Conservation (phyloP, 106 monocot species). For the Phalaenopsis aphrodite region DNA sequence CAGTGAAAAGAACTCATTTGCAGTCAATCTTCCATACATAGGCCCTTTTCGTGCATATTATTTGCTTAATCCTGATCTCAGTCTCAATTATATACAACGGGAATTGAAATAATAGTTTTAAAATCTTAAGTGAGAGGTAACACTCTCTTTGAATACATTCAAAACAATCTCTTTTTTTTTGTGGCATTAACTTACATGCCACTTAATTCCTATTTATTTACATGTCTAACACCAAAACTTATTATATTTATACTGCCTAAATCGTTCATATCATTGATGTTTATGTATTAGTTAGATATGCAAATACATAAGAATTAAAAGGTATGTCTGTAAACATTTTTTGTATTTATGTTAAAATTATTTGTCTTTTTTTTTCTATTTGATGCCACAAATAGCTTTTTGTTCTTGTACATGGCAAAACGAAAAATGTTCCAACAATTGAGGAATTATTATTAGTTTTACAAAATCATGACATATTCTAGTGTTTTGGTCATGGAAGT, state of each 20-base stretch:
- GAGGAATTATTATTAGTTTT: conserved; percentile 61
- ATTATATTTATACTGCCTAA: no score
- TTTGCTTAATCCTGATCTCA: conserved; percentile 72
- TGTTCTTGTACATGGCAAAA: conserved; percentile 48
- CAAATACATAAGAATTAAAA: no score
- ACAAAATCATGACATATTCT: conserved; percentile 72
- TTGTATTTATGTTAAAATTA: no score
- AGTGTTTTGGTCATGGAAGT: conserved; percentile 94
- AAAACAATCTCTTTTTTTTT: background rate
- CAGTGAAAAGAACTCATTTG: conserved; percentile 4
- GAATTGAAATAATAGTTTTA: conserved; percentile 71
- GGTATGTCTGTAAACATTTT: no score
- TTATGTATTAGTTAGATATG: no score
- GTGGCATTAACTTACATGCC: no score
- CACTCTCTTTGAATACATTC: background rate
- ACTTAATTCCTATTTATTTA: no score
- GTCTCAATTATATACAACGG: conserved; percentile 49
- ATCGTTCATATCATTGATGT: no score
- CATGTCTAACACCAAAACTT: no score
- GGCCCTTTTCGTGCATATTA: conserved; percentile 58
- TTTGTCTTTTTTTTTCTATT: no score
- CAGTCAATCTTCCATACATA: conserved; percentile 35
- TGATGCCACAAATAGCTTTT: background rate
- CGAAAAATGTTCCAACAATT: conserved; percentile 41
- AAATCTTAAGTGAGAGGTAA: conserved; percentile 57